A percentile compares a stretch with the other conserved stretches of the same genome.
These are phyloP conservation scores for Bondarzewia mesenterica DNA, from an alignment of 1,284 basidiomycete genomes.

Conservation along the genomic window DNA sequence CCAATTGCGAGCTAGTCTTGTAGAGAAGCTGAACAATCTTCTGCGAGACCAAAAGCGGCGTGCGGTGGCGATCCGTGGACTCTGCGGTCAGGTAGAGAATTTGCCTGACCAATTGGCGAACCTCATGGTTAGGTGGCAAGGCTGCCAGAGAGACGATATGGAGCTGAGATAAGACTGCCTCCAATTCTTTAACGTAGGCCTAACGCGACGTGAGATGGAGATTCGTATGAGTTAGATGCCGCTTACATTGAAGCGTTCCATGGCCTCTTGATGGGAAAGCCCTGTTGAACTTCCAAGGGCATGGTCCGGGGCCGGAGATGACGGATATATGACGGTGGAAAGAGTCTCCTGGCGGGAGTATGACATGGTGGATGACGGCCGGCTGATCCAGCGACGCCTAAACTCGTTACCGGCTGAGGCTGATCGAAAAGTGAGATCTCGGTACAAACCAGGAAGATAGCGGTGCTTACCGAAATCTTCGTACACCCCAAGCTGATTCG, in stretches of 20 bases:
- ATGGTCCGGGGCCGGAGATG: conserved; percentile 44
- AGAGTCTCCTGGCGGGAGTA: conserved; percentile 39
- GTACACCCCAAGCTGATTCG: conserved; percentile 85
- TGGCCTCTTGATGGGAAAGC: conserved; percentile 58
- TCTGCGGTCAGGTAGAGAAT: conserved; percentile 76
- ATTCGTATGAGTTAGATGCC: background rate
- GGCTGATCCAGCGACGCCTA: conserved; percentile 47
- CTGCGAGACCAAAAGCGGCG: conserved; percentile 89
- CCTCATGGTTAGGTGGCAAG: conserved; percentile 78
- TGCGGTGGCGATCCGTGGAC: conserved; percentile 75
- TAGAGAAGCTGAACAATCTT: conserved; percentile 87
- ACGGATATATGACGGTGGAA: conserved; percentile 34
- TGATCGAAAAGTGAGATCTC: background rate
- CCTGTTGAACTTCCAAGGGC: conserved; percentile 26
- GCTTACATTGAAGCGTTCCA: conserved; percentile 68
- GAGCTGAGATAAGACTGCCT: conserved; percentile 67
- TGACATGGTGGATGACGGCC: conserved; percentile 59
- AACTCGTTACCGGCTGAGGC: conserved; percentile 34
- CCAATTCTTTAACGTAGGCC: conserved; percentile 68
- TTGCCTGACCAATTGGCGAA: conserved; percentile 77
- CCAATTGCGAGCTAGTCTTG: conserved; percentile 77
- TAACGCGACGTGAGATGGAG: conserved; percentile 7
- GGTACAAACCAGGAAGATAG: background rate
- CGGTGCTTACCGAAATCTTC: conserved; percentile 78
- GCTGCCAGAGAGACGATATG: conserved; percentile 58